These are phyloP conservation scores for Cercospora citrullina DNA, from an alignment of 2,329 filamentous ascomycete genomes.

Conservation along the genomic window DNA sequence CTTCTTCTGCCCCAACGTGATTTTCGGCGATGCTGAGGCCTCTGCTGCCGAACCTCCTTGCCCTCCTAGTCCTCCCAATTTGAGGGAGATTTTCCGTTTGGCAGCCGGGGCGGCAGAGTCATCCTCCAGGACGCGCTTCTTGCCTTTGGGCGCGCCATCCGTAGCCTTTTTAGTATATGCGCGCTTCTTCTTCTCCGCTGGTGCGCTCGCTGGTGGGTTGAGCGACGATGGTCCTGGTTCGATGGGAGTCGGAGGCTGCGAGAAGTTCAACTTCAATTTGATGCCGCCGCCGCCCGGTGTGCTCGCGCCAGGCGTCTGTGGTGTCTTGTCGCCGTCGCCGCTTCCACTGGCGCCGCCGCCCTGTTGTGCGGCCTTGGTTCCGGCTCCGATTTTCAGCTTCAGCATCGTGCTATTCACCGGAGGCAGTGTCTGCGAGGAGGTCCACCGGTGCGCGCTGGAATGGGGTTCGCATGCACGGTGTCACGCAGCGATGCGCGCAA, in stretches of 20 bases:
- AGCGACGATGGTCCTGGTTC: slow-evolving; percentile 29
- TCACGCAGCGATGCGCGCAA: background rate
- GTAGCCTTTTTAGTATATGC: slow-evolving; percentile 44
- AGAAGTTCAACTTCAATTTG: slow-evolving; percentile 33
- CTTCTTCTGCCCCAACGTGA: slow-evolving; percentile 52
- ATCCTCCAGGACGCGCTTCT: slow-evolving; percentile 40
- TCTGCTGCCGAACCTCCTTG: background rate
- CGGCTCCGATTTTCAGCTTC: slow-evolving; percentile 28
- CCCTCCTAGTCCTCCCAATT: slow-evolving; percentile 30
- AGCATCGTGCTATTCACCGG: slow-evolving; percentile 19
- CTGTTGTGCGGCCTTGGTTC: slow-evolving; percentile 14
- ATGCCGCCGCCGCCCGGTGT: slow-evolving; percentile 17
- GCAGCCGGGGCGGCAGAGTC: slow-evolving; percentile 36
- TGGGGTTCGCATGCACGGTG: slow-evolving; percentile 3
- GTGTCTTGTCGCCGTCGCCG: background rate
- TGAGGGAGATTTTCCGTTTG: slow-evolving; percentile 39
- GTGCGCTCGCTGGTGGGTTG: slow-evolving; percentile 34
- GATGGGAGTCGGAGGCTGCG: slow-evolving; percentile 31
- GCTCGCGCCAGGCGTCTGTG: slow-evolving; percentile 19
- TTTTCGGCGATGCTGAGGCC: slow-evolving; percentile 39
- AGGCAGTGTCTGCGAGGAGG: slow-evolving; percentile 3
- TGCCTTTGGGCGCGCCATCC: slow-evolving; percentile 32
- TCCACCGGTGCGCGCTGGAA: slow-evolving; percentile 1
- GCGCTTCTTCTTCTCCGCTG: slow-evolving; percentile 41
- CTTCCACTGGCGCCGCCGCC: background rate